Evolutionary conservation across 176 grass and related monocot species (phyloP).

Genomic region (Ensete ventricosum): DNA sequence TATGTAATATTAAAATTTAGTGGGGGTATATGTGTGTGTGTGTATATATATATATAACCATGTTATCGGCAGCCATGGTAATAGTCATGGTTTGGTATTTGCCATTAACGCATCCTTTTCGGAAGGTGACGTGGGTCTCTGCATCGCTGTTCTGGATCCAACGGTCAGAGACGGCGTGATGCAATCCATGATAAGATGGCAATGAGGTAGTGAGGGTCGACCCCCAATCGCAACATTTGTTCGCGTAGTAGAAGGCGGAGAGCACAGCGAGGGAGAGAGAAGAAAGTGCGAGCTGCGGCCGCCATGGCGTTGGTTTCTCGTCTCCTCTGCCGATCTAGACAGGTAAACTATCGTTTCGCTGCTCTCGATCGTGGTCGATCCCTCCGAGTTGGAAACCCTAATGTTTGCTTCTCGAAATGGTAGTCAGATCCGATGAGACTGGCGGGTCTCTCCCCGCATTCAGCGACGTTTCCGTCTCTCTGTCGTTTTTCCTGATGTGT

Average conservation of each 20-base stretch:
- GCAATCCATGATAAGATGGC: too few species aligned
- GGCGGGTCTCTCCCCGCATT: background rate
- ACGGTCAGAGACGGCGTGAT: too few species aligned
- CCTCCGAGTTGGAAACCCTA: background rate
- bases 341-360: conserved; percentile 27
- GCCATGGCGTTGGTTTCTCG: conserved; percentile 83
- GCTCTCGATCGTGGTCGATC: background rate
- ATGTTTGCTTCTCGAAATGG: background rate
- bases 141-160: too few species aligned
- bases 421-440: background rate
- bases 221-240: too few species aligned
- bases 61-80: too few species aligned
- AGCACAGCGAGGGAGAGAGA: background rate
- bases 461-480: background rate
- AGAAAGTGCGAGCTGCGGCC: background rate
- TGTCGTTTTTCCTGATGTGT: background rate
- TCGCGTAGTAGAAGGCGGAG: background rate
- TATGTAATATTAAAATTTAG: too few species aligned
- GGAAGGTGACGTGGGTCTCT: too few species aligned
- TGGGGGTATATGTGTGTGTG: too few species aligned
- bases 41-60: too few species aligned
- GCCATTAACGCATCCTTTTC: too few species aligned
- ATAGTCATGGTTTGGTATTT: too few species aligned
- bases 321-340: conserved; percentile 64
- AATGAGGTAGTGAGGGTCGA: too few species aligned